Evolutionary conservation across 768 basidiomycete genomes (phyloP), one percentile per base, ranked within the genome.

Genomic region (Coprinellus micaceus): DNA sequence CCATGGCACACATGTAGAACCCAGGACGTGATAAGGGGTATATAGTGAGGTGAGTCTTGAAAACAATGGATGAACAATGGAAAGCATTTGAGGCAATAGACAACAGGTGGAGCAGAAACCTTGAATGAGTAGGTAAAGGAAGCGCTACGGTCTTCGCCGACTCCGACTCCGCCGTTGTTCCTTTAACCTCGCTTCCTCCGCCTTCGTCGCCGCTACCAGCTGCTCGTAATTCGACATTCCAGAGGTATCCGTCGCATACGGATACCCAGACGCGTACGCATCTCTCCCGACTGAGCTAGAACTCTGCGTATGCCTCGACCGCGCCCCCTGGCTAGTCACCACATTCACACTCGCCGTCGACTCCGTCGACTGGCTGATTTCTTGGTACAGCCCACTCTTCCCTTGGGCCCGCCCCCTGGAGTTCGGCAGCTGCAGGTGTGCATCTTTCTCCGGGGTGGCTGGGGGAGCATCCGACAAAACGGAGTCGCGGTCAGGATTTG

Each of bases 121-220:
- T n/a, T 37, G 36, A 37, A 37, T 37, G 36, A 37, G 9, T 9
- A 37, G 36, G 36, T 9, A 9, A 37, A 37, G 9, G 9, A 17
- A 37, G 9, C 9, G 36, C 36, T 17, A 9, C 9, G 36, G 17
- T 37, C 36, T 17, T 37, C 9, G 36, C 17, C 9, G 17, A 9
- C 9, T 37, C 36, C 17, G 36, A 9, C 36, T 37, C 36, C 17
- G 17, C 36, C 17, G 9, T 37, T 43, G 40, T 5, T 43, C 15
- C 40, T 7, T 4, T 17, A 15, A 17, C 45, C 56, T 41, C 53
- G 53, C 49, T 47, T 53, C 36, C 33, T 55, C 45, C n/a, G 45
- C 45, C 28, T 46, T 46, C 10, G 36, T 39, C 17, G 43, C 45
- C 21, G 45, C 54, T 15, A 55, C 45, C 25, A 55, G 22, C 17